Percentiles rank a stretch among this genome's conserved stretches.
phyloP scores from a whole-genome alignment of 176 grass and related monocot genomes.

The Phragmites australis region DNA sequence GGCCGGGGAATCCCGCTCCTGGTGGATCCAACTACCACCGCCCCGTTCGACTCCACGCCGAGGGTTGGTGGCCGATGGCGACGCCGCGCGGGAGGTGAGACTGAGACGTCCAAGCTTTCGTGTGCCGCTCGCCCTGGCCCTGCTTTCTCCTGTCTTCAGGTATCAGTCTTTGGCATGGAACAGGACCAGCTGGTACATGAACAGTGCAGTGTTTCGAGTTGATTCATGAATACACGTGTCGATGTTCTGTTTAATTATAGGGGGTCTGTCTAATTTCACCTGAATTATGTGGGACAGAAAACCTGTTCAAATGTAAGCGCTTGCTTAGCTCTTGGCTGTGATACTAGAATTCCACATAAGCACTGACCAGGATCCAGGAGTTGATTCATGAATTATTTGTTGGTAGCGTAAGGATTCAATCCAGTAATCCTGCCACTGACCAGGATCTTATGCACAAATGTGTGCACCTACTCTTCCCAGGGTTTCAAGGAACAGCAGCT shows the following conservation, averaged over 20 bases:
- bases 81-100: conserved; percentile 16
- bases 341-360: background rate
- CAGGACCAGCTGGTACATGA: background rate
- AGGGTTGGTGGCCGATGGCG: conserved; percentile 46
- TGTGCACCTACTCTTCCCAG: background rate
- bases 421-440: background rate
- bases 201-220: background rate
- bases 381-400: too few species aligned
- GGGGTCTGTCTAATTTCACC: too few species aligned
- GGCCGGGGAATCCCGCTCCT: background rate
- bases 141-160: too few species aligned
- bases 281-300: background rate
- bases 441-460: background rate
- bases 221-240: background rate
- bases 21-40: conserved; percentile 40
- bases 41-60: conserved; percentile 44
- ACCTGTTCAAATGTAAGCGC: background rate
- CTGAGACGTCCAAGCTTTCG: background rate
- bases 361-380: too few species aligned
- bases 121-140: too few species aligned
- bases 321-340: too few species aligned
- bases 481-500: too few species aligned
- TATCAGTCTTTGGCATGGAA: background rate
- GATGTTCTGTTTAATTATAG: background rate
- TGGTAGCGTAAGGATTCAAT: background rate